phyloP scores from a whole-genome alignment of 169 alveolate species.

The Toxoplasma gondii region DNA sequence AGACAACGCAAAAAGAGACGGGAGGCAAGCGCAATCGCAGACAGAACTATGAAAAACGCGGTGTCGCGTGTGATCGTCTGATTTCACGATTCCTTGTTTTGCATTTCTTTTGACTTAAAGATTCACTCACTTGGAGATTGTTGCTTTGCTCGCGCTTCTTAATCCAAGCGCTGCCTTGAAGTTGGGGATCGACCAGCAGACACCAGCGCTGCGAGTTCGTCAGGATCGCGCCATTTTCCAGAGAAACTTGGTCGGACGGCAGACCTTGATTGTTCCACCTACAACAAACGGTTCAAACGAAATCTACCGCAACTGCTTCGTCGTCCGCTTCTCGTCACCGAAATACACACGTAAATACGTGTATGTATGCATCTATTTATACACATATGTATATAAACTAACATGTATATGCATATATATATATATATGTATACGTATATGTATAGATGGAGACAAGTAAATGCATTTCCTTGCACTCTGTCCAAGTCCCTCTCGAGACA shows the following conservation, averaged over 20 bases:
- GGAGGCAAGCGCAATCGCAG: too few relatives aligned
- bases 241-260: conserved; percentile 95
- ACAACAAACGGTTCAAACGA: neutral
- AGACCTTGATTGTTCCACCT: conserved; percentile 92
- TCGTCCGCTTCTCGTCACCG: neutral
- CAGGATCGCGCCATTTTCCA: conserved; percentile 94
- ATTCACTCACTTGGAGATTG: conserved; percentile 80
- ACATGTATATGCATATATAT: too few relatives aligned
- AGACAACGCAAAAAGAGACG: too few relatives aligned
- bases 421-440: too few relatives aligned
- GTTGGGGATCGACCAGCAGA: conserved; percentile 96
- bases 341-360: neutral
- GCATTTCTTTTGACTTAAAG: neutral
- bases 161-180: conserved; percentile 96
- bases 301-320: neutral
- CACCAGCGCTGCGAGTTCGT: conserved; percentile 95
- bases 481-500: too few relatives aligned
- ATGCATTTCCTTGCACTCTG: too few relatives aligned
- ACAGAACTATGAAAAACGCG: too few relatives aligned
- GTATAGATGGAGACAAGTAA: too few relatives aligned
- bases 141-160: conserved; percentile 91
- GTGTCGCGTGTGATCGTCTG: too few relatives aligned
- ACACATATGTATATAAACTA: too few relatives aligned
- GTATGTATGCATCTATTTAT: too few relatives aligned
- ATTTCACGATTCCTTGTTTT: too few relatives aligned